These are phyloP conservation scores for Stachybotrys chartarum DNA, from an alignment of 2,329 filamentous ascomycete genomes.

Conservation along the genomic window DNA sequence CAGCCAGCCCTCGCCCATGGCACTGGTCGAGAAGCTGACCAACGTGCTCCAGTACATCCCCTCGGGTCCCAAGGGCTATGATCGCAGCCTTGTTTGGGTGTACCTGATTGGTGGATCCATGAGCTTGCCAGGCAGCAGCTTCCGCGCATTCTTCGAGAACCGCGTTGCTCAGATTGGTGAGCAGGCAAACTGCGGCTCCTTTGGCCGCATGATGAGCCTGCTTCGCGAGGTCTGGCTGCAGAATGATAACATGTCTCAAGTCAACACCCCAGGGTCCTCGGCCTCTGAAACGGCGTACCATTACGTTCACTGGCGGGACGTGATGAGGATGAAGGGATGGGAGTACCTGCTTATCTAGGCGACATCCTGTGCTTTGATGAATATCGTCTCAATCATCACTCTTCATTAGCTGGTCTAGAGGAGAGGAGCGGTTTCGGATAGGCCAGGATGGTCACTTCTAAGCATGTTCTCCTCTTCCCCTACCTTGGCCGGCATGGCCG, in stretches of 20 bases:
- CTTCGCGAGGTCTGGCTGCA: constrained; percentile 80
- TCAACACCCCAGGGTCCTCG: constrained; percentile 26
- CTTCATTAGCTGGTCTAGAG: constrained; percentile 30
- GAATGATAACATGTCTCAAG: constrained; percentile 48
- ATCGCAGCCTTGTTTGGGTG: constrained; percentile 89
- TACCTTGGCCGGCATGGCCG: constrained; percentile 8
- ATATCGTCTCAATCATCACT: constrained; percentile 8
- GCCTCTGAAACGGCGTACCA: constrained; percentile 38
- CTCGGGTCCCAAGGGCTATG: constrained; percentile 71
- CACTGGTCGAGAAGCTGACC: constrained; percentile 71
- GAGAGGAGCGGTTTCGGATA: constrained; percentile 9
- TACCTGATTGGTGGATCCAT: constrained; percentile 80
- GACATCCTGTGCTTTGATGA: neutral
- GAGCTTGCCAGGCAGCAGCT: constrained; percentile 63
- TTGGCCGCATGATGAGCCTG: constrained; percentile 73
- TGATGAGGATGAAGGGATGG: constrained; percentile 88
- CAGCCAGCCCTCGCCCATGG: constrained; percentile 63
- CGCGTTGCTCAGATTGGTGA: constrained; percentile 70
- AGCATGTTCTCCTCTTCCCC: constrained; percentile 13
- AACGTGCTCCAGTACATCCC: constrained; percentile 76
- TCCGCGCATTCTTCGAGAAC: constrained; percentile 72
- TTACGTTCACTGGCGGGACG: constrained; percentile 88
- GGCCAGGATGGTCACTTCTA: constrained; percentile 5
- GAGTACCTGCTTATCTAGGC: constrained; percentile 81
- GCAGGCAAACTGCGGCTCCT: constrained; percentile 71